phyloP scores from a whole-genome alignment of 2,329 filamentous ascomycete species.

The Ophiobolus disseminans region DNA sequence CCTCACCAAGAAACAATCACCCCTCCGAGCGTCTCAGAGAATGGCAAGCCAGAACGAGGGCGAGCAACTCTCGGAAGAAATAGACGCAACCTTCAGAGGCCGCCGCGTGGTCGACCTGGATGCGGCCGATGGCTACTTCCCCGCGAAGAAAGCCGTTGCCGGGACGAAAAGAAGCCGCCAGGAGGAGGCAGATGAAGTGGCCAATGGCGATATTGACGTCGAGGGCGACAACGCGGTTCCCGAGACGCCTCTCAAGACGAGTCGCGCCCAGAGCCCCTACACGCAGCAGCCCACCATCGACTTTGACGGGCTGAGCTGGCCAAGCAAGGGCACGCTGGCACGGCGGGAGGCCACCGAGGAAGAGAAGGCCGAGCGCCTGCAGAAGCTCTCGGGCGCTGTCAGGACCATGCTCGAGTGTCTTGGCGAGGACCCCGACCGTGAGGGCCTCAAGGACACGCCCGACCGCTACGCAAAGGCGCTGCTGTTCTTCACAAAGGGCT shows the following conservation, averaged over 20 bases:
- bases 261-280: constrained; percentile 59
- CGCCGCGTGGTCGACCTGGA: constrained; percentile 57
- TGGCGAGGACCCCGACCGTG: constrained; percentile 69
- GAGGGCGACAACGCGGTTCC: constrained; percentile 62
- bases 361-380: constrained; percentile 63
- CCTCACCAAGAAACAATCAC: constrained; percentile 63
- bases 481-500: constrained; percentile 95
- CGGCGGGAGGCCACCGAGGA: constrained; percentile 65
- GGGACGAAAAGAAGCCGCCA: constrained; percentile 19
- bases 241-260: constrained; percentile 61
- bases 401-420: constrained; percentile 70
- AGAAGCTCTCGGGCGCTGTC: constrained; percentile 69
- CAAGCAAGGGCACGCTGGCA: constrained; percentile 68
- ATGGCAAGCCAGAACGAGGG: constrained; percentile 60
- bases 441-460: constrained; percentile 71
- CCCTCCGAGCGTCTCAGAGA: constrained; percentile 56
- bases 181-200: constrained; percentile 24
- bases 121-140: constrained; percentile 40
- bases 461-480: constrained; percentile 93
- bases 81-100: constrained; percentile 63
- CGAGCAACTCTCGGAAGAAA: constrained; percentile 65
- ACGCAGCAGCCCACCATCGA: constrained; percentile 60
- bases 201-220: constrained; percentile 48
- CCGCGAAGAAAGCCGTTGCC: constrained; percentile 26
- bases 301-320: constrained; percentile 64